phyloP scores from a whole-genome alignment of 2,329 filamentous ascomycete species.

The Cladophialophora chaetospira region DNA sequence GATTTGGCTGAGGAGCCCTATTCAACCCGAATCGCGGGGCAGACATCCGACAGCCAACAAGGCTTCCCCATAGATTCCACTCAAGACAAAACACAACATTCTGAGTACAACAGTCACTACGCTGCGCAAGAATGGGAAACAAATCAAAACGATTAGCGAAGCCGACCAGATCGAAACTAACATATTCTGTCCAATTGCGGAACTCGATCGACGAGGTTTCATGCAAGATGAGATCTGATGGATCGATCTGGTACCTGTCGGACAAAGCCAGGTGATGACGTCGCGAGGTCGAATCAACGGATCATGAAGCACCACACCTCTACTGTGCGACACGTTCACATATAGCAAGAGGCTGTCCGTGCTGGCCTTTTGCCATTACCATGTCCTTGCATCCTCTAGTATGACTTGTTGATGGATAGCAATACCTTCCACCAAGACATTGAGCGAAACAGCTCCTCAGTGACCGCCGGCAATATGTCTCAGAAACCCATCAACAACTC shows the following conservation, averaged over 20 bases:
- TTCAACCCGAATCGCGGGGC: neutral
- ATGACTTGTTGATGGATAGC: slow-evolving; percentile 57
- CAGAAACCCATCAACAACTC: slow-evolving; percentile 20
- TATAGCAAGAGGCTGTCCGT: neutral
- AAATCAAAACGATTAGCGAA: neutral
- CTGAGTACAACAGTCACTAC: neutral
- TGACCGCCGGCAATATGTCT: slow-evolving; percentile 14
- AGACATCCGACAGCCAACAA: neutral
- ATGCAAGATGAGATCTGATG: neutral
- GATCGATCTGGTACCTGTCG: neutral
- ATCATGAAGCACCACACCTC: slow-evolving; percentile 9
- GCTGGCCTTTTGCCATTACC: neutral
- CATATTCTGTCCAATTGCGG: neutral
- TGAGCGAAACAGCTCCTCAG: slow-evolving; percentile 9
- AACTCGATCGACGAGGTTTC: neutral
- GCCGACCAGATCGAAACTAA: neutral
- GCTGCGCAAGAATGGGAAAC: neutral
- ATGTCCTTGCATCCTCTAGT: neutral
- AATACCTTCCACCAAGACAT: slow-evolving; percentile 17
- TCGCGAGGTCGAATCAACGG: neutral
- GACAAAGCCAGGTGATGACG: slow-evolving; percentile 6
- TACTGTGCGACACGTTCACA: neutral
- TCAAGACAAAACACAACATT: neutral
- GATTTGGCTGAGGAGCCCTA: neutral
- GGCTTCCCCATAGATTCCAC: too few species aligned